These are phyloP conservation scores for Chlorencoelia australis DNA, from an alignment of 2,329 filamentous ascomycete genomes.

Conservation along the genomic window DNA sequence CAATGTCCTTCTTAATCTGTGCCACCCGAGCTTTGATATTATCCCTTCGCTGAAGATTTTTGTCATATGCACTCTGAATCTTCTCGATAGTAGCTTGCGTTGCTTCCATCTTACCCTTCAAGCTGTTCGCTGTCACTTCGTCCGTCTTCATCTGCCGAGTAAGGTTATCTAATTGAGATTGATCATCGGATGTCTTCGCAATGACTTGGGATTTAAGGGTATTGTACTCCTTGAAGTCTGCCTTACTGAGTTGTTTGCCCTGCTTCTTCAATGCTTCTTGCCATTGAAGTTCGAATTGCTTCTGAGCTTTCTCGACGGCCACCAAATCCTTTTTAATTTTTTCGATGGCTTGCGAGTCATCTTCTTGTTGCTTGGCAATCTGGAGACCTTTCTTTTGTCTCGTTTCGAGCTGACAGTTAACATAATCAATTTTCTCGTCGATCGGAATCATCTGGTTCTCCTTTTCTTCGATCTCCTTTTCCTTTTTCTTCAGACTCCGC, in stretches of 20 bases:
- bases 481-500: conserved; percentile 72
- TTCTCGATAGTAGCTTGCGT: conserved; percentile 65
- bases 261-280: conserved; percentile 75
- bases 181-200: conserved; percentile 69
- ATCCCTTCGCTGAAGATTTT: conserved; percentile 58
- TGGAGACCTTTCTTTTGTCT: conserved; percentile 58
- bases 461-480: conserved; percentile 78
- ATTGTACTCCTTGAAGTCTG: conserved; percentile 85
- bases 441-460: conserved; percentile 80
- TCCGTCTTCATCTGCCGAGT: conserved; percentile 83
- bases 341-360: conserved; percentile 56
- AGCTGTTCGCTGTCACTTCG: conserved; percentile 77
- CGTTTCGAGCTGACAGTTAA: conserved; percentile 57
- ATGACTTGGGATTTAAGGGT: conserved; percentile 75
- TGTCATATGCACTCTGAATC: conserved; percentile 59
- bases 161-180: conserved; percentile 77
- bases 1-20: conserved; percentile 66
- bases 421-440: conserved; percentile 82
- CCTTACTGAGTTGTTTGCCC: conserved; percentile 74
- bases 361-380: conserved; percentile 66
- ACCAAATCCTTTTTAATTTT: conserved; percentile 72
- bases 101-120: conserved; percentile 79
- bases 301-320: conserved; percentile 80
- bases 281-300: conserved; percentile 82
- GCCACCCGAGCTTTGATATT: conserved; percentile 53